A percentile compares a stretch with the other conserved stretches of the same genome.
phyloP scores from a whole-genome alignment of 805 yeast genomes.

The Cyberlindnera lachancei region DNA sequence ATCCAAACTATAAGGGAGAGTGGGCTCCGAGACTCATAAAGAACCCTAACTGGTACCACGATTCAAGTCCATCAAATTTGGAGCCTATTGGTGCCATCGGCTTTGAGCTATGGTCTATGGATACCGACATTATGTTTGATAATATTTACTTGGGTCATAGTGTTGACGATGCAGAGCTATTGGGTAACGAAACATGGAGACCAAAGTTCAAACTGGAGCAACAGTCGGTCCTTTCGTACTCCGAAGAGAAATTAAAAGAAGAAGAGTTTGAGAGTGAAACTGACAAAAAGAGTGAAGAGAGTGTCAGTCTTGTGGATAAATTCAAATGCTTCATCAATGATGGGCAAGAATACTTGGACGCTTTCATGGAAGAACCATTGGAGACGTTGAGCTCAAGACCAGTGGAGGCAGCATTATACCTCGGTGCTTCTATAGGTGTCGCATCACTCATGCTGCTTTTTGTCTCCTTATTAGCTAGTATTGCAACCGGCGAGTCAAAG shows the following conservation, averaged over 20 bases:
- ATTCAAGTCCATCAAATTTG: slow-evolving; percentile 47
- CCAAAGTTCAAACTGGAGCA: slow-evolving; percentile 48
- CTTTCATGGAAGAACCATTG: slow-evolving; percentile 38
- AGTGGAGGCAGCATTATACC: slow-evolving; percentile 40
- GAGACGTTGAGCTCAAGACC: slow-evolving; percentile 39
- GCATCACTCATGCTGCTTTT: slow-evolving; percentile 35
- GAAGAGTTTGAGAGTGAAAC: slow-evolving; percentile 6
- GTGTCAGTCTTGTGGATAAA: slow-evolving; percentile 14
- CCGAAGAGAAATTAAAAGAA: slow-evolving; percentile 1
- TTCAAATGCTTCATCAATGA: slow-evolving; percentile 15
- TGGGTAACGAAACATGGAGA: slow-evolving; percentile 71
- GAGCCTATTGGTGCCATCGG: slow-evolving; percentile 75
- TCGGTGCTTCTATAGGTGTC: slow-evolving; percentile 32
- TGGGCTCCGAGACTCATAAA: slow-evolving; percentile 64
- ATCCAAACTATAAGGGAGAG: slow-evolving; percentile 73
- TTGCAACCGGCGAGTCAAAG: no score
- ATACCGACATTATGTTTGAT: slow-evolving; percentile 65
- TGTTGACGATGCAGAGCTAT: slow-evolving; percentile 71
- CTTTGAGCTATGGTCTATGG: slow-evolving; percentile 87
- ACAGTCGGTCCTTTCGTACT: slow-evolving; percentile 12
- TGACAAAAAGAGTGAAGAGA: slow-evolving; percentile 4
- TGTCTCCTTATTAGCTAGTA: neutral
- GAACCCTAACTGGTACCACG: slow-evolving; percentile 66
- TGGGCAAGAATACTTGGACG: slow-evolving; percentile 29
- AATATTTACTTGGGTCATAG: slow-evolving; percentile 83